Conservation (phyloP, 768 basidiomycete species). For the Boletus reticuloceps region DNA sequence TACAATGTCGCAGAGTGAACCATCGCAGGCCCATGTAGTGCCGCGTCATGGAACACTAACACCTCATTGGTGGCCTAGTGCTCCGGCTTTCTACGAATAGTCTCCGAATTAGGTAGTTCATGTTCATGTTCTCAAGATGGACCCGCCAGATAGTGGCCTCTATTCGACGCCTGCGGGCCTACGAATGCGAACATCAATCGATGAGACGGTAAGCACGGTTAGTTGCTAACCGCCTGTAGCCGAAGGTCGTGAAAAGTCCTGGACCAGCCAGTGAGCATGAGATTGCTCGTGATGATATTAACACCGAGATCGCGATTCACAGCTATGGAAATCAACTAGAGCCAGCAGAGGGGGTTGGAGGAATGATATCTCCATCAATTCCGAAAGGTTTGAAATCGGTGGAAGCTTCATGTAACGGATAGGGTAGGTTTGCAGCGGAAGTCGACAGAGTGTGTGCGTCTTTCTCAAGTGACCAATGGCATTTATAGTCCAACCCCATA, state of each 20-base stretch:
- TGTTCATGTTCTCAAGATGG: not conserved
- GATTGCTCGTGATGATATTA: not conserved
- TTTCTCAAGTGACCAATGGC: constrained; percentile 1
- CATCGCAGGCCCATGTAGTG: no score
- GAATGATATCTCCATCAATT: not conserved
- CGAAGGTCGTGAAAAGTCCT: no score
- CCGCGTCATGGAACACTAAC: not conserved
- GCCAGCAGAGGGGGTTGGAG: not conserved
- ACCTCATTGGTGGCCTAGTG: not conserved
- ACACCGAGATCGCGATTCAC: not conserved
- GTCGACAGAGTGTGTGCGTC: not conserved
- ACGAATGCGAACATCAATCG: not conserved
- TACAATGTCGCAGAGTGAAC: not conserved
- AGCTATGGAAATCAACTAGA: not conserved
- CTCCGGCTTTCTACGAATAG: not conserved
- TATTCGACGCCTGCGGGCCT: not conserved
- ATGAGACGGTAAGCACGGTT: no score
- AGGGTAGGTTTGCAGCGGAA: not conserved
- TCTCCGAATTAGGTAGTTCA: not conserved
- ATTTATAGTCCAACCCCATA: not conserved
- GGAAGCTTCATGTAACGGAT: not conserved
- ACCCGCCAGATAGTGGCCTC: not conserved
- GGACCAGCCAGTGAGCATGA: no score
- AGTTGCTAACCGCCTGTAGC: no score
- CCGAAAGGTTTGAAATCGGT: not conserved